Conservation (phyloP, 2,329 filamentous ascomycete genomes). For the Penicillium sp. region DNA sequence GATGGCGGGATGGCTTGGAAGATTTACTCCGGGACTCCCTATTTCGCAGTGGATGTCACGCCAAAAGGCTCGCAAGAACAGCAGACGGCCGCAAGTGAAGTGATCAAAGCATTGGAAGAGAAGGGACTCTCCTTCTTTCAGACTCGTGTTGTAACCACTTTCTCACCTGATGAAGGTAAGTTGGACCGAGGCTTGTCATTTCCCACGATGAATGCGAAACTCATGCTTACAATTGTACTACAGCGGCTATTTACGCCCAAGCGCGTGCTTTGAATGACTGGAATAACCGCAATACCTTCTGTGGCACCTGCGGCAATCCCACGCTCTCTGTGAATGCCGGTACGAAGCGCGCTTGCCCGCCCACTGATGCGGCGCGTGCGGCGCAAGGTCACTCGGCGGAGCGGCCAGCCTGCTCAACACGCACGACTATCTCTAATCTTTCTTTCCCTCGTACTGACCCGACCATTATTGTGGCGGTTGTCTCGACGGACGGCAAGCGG, state of each 20-base stretch:
- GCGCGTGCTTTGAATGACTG: constrained; percentile 85
- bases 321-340: constrained; percentile 55
- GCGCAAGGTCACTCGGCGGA: constrained; percentile 28
- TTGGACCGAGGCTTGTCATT: background rate
- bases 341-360: constrained; percentile 43
- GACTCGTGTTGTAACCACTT: constrained; percentile 57
- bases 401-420: constrained; percentile 69
- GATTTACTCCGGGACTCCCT: constrained; percentile 70
- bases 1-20: constrained; percentile 43
- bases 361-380: constrained; percentile 36
- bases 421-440: constrained; percentile 81
- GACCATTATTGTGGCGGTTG: constrained; percentile 89
- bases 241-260: constrained; percentile 86
- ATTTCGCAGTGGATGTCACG: constrained; percentile 85
- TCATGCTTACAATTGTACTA: constrained; percentile 3
- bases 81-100: constrained; percentile 48
- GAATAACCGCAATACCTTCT: constrained; percentile 90
- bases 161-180: constrained; percentile 58
- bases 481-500: constrained; percentile 70
- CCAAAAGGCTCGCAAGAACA: constrained; percentile 60
- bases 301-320: constrained; percentile 75
- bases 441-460: constrained; percentile 89
- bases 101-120: constrained; percentile 56
- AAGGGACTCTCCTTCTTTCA: constrained; percentile 61
- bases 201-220: background rate